A percentile compares a stretch with the other conserved stretches of the same genome.
These are phyloP conservation scores for Ganoderma multipileum DNA, from an alignment of 1,284 basidiomycete species.

Conservation along the genomic window DNA sequence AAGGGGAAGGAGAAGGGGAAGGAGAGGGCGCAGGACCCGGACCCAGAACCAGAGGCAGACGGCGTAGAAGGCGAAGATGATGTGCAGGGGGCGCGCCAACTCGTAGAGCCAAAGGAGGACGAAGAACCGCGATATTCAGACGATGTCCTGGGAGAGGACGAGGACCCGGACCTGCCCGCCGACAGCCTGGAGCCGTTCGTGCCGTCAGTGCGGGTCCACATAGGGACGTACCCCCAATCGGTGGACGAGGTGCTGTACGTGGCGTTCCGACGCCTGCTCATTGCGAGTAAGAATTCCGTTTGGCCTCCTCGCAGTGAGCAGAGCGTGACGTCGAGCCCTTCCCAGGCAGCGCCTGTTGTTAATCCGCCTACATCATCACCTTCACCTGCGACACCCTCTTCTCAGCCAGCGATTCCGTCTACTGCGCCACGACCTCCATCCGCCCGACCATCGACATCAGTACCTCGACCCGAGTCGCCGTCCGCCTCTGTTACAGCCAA, in stretches of 20 bases:
- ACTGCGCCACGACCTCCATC: not conserved
- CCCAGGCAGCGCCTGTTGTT: slow-evolving; percentile 1
- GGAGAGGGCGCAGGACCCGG: not conserved
- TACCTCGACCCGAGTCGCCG: not conserved
- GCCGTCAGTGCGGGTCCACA: slow-evolving; percentile 12
- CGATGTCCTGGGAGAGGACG: not conserved
- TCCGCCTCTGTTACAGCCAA: not conserved
- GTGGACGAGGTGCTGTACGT: slow-evolving; percentile 1
- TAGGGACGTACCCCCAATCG: slow-evolving; percentile 15
- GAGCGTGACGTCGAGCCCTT: slow-evolving; percentile 11
- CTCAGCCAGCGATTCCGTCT: not conserved
- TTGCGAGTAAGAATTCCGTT: slow-evolving; percentile 8
- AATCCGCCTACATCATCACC: not conserved
- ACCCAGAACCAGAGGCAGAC: not conserved
- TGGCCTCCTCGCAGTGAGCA: slow-evolving; percentile 8
- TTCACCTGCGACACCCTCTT: not conserved
- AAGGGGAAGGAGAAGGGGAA: not conserved
- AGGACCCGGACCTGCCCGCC: slow-evolving; percentile 3
- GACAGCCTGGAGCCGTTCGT: slow-evolving; percentile 18
- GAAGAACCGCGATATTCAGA: not conserved
- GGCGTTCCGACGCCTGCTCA: slow-evolving; percentile 10
- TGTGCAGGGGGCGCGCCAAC: not conserved
- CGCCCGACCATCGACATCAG: not conserved
- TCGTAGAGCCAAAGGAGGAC: not conserved
- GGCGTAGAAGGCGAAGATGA: not conserved